phyloP scores from a whole-genome alignment of 164 flowering plant species.

The Vitis riparia region DNA sequence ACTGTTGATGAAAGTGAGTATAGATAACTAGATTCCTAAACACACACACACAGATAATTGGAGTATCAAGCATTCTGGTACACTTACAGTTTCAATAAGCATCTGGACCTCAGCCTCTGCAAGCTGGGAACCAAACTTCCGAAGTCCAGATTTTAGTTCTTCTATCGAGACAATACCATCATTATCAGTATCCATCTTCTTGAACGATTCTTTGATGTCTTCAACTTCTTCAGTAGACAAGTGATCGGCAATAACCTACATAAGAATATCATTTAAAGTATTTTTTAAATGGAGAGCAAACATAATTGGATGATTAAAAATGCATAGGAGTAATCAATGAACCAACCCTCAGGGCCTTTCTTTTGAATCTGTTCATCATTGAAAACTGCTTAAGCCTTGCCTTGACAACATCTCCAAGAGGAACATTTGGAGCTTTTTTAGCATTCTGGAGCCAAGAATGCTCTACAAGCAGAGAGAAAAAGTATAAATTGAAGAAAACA shows the following conservation, averaged over 20 bases:
- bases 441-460: constrained; percentile 95
- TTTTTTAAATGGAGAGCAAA: background rate
- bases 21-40: background rate
- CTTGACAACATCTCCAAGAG: constrained; percentile 90
- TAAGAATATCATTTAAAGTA: background rate
- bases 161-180: constrained; percentile 75
- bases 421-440: constrained; percentile 87
- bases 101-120: constrained; percentile 83
- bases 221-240: constrained; percentile 82
- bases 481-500: constrained; percentile 3
- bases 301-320: background rate
- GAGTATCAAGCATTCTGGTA: background rate
- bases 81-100: constrained; percentile 87
- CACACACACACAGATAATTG: no score
- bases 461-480: constrained; percentile 39
- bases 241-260: constrained; percentile 88
- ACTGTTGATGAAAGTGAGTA: constrained; percentile 2
- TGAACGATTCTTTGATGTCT: constrained; percentile 81
- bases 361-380: constrained; percentile 92
- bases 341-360: constrained; percentile 85
- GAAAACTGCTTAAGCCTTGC: constrained; percentile 93
- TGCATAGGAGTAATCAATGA: background rate
- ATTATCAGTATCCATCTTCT: constrained; percentile 71
- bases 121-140: constrained; percentile 63
- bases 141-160: constrained; percentile 74